Evolutionary conservation across 306 rosid genomes (phyloP).

Genomic region (Pterocarpus macrocarpus): DNA sequence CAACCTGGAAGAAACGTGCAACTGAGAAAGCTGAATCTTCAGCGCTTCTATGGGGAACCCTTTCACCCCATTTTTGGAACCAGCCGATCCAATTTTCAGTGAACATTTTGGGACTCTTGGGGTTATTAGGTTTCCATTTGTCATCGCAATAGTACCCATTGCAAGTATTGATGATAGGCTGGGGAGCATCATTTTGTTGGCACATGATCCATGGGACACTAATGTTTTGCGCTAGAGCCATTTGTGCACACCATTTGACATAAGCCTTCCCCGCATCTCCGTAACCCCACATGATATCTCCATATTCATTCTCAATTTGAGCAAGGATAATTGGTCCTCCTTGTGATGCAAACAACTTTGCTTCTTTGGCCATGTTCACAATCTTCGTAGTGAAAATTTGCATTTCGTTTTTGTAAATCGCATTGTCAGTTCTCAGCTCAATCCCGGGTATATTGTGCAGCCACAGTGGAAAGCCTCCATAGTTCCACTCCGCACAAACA

Average conservation of each 20-base stretch:
- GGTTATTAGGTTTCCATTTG: slow-evolving; percentile 32
- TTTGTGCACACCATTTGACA: slow-evolving; percentile 43
- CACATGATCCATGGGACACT: slow-evolving; percentile 52
- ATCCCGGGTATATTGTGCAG: slow-evolving; percentile 39
- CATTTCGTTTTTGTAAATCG: slow-evolving; percentile 46
- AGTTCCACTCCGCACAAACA: slow-evolving; percentile 53
- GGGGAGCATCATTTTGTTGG: slow-evolving; percentile 43
- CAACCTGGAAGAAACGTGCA: neutral
- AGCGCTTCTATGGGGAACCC: neutral
- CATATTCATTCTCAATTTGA: slow-evolving; percentile 55
- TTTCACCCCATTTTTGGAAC: neutral
- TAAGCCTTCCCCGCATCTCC: slow-evolving; percentile 40
- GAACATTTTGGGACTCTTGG: slow-evolving; percentile 48
- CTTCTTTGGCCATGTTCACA: slow-evolving; percentile 40
- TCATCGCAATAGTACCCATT: slow-evolving; percentile 50
- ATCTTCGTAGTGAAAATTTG: slow-evolving; percentile 41
- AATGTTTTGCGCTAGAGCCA: slow-evolving; percentile 28
- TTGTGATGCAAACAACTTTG: slow-evolving; percentile 41
- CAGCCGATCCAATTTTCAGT: slow-evolving; percentile 52
- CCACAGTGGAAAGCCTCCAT: slow-evolving; percentile 55
- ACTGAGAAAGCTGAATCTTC: neutral
- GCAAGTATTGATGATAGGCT: slow-evolving; percentile 49
- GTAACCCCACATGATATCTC: slow-evolving; percentile 31
- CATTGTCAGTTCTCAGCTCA: slow-evolving; percentile 30
- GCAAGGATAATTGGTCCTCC: slow-evolving; percentile 52